Base-by-base conservation (phyloP, 2,329 filamentous ascomycete genomes). In the Pseudogymnoascus verrucosus region DNA sequence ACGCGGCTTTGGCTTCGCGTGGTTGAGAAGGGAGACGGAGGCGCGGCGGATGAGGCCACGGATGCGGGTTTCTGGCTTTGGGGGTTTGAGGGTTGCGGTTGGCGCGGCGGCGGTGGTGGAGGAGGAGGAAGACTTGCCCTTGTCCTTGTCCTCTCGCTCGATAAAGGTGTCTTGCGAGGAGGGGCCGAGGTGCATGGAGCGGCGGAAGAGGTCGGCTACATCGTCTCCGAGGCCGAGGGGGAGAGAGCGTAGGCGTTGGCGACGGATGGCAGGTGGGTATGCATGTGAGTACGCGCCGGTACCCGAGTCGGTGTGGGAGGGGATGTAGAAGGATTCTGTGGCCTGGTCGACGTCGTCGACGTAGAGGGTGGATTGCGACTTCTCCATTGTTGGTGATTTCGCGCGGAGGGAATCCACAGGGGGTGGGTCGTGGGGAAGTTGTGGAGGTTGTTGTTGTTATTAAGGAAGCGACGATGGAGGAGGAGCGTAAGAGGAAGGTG, bases 21-120 rank as follows among this genome's bases (percentile, higher is more conserved):
- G 79, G 69, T 80, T 74, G 60, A 76, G 80, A 61, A 85, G 70
- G 7, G 81, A 83, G 62, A 83, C 69, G 2, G 84, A 86, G 0
- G 83, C 84, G 8, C 84, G 77, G 23, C 83, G 79, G 60, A 85
- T 76, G 66, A 80, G 82, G 59, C 80, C 78, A 70, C 79, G 82
- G 64, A 85, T 71, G 57, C 75, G 28, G 78, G 78, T 44, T 77
- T 78, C 54, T 70, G 69, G 5, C 78, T 78, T 79, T 80, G 82
- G 5, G 78, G 75, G 12, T 82, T 69, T 5, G 80, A 81, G 59
- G 80, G 21, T 5, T 26, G 42, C 19, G 40, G 40, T 19, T 19
- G 39, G 11, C 10, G 31, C 19, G 39, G n/a, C 40, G 16, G 2
- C 19, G 21, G 42, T 8, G 21, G 39, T 10, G 73, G 71, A 80